phyloP scores from a whole-genome alignment of 2,329 filamentous ascomycete genomes.

The Ramularia endophylla region DNA sequence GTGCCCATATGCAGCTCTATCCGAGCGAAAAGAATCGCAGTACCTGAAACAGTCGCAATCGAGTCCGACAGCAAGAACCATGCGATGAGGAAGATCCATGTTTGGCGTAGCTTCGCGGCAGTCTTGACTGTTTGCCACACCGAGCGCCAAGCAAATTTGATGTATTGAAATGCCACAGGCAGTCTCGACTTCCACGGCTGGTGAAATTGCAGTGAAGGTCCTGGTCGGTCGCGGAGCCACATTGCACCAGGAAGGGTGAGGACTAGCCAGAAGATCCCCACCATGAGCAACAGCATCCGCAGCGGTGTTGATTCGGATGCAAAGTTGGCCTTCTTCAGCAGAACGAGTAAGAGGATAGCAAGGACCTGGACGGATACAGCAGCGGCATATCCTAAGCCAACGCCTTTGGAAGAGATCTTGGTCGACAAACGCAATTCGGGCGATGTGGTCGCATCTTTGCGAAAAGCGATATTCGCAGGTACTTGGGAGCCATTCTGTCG shows the following conservation, averaged over 20 bases:
- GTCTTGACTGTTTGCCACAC: conserved; percentile 71
- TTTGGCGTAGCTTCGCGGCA: conserved; percentile 63
- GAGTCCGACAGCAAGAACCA: conserved; percentile 94
- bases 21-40: conserved; percentile 87
- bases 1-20: conserved; percentile 84
- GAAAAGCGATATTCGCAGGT: neutral
- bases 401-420: conserved; percentile 78
- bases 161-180: conserved; percentile 51
- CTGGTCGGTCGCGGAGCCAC: conserved; percentile 61
- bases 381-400: conserved; percentile 83
- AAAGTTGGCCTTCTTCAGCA: conserved; percentile 48
- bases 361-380: conserved; percentile 74
- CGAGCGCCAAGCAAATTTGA: conserved; percentile 74
- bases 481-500: neutral
- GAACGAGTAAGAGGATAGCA: conserved; percentile 66
- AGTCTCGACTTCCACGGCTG: conserved; percentile 14
- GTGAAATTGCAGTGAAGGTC: conserved; percentile 51
- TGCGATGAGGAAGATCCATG: conserved; percentile 68
- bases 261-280: conserved; percentile 81
- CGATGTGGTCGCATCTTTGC: conserved; percentile 34
- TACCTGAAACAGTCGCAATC: conserved; percentile 89
- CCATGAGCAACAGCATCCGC: conserved; percentile 71
- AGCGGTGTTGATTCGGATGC: conserved; percentile 71
- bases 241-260: conserved; percentile 80
- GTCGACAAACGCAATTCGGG: conserved; percentile 73